Evolutionary conservation across 139 green algal genomes (phyloP).

Genomic region (Astrephomene gubernaculifera): DNA sequence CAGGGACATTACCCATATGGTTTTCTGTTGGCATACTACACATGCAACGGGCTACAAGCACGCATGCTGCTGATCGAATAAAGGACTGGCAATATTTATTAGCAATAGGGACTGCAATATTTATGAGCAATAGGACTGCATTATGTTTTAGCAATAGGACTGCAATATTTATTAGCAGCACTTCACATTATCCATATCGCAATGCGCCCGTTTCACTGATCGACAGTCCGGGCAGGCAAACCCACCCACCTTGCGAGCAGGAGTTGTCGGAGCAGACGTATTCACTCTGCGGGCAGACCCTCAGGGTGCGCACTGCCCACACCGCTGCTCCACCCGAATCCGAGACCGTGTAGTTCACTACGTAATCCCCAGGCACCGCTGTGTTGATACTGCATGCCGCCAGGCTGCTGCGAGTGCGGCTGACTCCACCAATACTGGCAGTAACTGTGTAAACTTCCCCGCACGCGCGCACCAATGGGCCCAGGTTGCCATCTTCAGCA

Average conservation of each 20-base stretch:
- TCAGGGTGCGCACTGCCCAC: background rate
- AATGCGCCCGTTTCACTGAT: background rate
- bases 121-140: background rate
- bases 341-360: constrained; percentile 28
- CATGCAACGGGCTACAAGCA: too few relatives aligned
- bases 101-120: background rate
- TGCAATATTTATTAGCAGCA: background rate
- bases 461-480: constrained; percentile 22
- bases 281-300: background rate
- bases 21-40: too few relatives aligned
- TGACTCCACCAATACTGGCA: background rate
- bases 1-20: too few relatives aligned
- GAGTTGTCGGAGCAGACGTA: background rate
- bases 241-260: constrained; percentile 24
- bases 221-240: background rate
- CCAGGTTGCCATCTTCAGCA: constrained; percentile 39
- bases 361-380: background rate
- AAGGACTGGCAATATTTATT: background rate
- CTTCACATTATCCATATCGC: background rate
- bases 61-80: too few relatives aligned
- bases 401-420: constrained; percentile 7
- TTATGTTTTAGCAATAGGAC: background rate
- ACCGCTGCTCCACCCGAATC: constrained; percentile 4
- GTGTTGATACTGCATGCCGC: constrained; percentile 6
- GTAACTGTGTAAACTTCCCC: background rate